These are phyloP conservation scores for Clonostachys rhizophaga DNA, from an alignment of 2,329 filamentous ascomycete species.

Conservation along the genomic window DNA sequence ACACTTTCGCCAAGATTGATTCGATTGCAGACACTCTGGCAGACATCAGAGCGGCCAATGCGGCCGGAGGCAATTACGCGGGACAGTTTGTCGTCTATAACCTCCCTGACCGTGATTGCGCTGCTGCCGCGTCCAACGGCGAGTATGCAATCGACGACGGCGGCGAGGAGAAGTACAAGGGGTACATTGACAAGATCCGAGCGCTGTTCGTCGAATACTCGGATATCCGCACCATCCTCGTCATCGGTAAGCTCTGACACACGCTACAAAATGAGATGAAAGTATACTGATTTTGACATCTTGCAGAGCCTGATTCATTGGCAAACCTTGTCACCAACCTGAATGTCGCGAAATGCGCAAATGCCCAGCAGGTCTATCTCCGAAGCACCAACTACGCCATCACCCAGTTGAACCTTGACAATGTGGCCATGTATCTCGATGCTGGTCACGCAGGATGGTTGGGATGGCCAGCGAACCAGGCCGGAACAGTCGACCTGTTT, in stretches of 20 bases:
- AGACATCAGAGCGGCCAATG: constrained; percentile 32
- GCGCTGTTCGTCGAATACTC: constrained; percentile 32
- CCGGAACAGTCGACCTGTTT: constrained; percentile 39
- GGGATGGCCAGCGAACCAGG: constrained; percentile 50
- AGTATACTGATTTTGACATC: background rate
- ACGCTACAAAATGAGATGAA: no score
- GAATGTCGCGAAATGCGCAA: constrained; percentile 41
- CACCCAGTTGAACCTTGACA: constrained; percentile 44
- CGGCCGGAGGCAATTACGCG: constrained; percentile 30
- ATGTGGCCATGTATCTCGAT: constrained; percentile 54
- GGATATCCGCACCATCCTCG: constrained; percentile 34
- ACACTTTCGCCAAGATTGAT: constrained; percentile 42
- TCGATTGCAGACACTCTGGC: constrained; percentile 38
- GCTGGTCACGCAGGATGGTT: constrained; percentile 56
- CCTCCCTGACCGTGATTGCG: constrained; percentile 54
- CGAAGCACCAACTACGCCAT: constrained; percentile 46
- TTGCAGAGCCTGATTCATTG: constrained; percentile 50
- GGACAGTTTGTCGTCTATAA: constrained; percentile 52
- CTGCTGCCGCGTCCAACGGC: constrained; percentile 51
- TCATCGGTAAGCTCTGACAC: constrained; percentile 26
- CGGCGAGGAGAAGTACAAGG: constrained; percentile 49
- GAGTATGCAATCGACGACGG: constrained; percentile 45
- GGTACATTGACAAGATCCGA: constrained; percentile 46
- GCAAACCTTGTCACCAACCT: constrained; percentile 55
- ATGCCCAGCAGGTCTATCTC: constrained; percentile 41